Percentiles rank a stretch among this genome's conserved stretches.
These are phyloP conservation scores for Radiomyces spectabilis DNA, from an alignment of 192 early-diverging fungal species.

Conservation along the genomic window DNA sequence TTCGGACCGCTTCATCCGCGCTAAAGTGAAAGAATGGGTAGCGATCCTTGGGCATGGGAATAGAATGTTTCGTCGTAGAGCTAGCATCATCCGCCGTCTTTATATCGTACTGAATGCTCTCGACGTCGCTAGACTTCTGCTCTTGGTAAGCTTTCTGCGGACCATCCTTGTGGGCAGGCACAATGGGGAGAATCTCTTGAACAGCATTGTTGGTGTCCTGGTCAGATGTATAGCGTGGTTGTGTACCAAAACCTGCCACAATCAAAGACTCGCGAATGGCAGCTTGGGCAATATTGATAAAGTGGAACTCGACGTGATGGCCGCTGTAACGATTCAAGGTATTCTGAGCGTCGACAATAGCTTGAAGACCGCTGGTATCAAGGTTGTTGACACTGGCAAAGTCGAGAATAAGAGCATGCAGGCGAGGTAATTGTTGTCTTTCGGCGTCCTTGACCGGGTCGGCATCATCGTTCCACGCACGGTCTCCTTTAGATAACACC, in stretches of 20 bases:
- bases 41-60: constrained; percentile 13
- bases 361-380: constrained; percentile 31
- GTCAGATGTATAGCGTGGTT: too few relatives aligned
- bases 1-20: constrained; percentile 22
- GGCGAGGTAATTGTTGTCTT: constrained; percentile 12
- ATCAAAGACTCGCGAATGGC: constrained; percentile 21
- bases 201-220: neutral
- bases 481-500: constrained; percentile 14
- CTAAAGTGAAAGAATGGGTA: constrained; percentile 34
- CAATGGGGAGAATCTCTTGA: constrained; percentile 22
- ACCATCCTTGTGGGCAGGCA: constrained; percentile 21
- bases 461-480: constrained; percentile 26
- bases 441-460: constrained; percentile 22
- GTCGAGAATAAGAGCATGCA: constrained; percentile 25
- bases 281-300: constrained; percentile 18
- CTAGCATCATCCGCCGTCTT: neutral
- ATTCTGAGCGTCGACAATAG: constrained; percentile 19
- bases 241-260: constrained; percentile 24
- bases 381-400: constrained; percentile 28
- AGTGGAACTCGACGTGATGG: constrained; percentile 28
- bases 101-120: neutral
- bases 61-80: neutral
- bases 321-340: constrained; percentile 25
- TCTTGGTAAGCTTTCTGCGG: constrained; percentile 7
- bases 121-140: neutral